Evolutionary conservation across 208 protist species (phyloP).

Genomic region (Polymyxa betae): DNA sequence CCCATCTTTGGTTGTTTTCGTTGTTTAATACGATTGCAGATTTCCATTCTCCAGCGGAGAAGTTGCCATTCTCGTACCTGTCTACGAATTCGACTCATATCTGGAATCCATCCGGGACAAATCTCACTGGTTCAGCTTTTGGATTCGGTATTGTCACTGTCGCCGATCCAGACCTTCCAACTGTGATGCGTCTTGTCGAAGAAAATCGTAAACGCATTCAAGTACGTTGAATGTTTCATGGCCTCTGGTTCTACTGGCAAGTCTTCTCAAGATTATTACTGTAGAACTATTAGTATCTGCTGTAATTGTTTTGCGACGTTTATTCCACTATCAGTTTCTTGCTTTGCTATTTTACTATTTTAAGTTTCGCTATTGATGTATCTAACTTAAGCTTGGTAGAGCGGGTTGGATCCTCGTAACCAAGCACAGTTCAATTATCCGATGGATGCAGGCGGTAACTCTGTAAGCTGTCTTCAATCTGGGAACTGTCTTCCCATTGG

Average conservation of each 20-base stretch:
- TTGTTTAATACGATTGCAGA: not conserved
- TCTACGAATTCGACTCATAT: not conserved
- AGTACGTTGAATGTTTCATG: not conserved
- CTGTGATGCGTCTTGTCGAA: not conserved
- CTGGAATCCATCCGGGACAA: conserved; percentile 40
- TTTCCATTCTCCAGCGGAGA: not conserved
- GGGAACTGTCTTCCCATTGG: not conserved
- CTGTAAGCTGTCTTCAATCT: not conserved
- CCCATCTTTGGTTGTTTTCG: not conserved
- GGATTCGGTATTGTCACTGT: not conserved
- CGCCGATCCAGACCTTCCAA: not conserved
- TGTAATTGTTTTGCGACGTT: not conserved
- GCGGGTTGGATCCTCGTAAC: not conserved
- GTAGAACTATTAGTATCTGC: not conserved
- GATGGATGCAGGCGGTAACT: not conserved
- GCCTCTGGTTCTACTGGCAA: not conserved
- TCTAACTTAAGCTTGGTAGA: not conserved
- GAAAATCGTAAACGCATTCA: not conserved
- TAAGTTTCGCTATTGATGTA: not conserved
- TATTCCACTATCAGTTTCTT: not conserved
- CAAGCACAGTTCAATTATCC: conserved; percentile 1
- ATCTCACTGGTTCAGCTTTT: not conserved
- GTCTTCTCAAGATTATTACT: not conserved
- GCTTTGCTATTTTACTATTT: not conserved
- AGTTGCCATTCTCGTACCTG: not conserved